A percentile compares a stretch with the other conserved stretches of the same genome.
Conservation (phyloP, 257 asterid species). For the Plantago major region DNA sequence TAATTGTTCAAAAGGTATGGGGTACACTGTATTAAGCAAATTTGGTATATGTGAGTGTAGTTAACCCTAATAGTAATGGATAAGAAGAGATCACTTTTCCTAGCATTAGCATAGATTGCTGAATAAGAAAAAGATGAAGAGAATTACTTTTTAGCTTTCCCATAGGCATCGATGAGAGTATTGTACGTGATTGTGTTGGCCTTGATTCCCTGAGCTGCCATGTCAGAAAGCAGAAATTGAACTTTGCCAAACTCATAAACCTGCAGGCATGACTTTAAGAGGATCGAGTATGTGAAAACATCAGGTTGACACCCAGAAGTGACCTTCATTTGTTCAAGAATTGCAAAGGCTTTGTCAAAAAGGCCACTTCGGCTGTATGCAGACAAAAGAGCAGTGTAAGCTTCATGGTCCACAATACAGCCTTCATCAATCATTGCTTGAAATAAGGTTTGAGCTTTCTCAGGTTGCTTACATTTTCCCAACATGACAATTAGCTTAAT, state of each 20-base stretch:
- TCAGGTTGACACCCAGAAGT: slow-evolving; percentile 62
- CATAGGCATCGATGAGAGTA: slow-evolving; percentile 89
- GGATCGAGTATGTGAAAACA: slow-evolving; percentile 76
- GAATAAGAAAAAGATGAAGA: too few relatives aligned
- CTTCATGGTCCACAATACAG: slow-evolving; percentile 66
- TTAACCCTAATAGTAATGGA: too few relatives aligned
- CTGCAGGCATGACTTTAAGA: slow-evolving; percentile 76
- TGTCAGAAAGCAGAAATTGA: slow-evolving; percentile 55
- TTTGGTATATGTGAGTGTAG: too few relatives aligned
- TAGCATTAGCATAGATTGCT: too few relatives aligned
- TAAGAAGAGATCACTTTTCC: too few relatives aligned
- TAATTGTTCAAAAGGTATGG: too few relatives aligned
- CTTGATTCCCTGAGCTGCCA: slow-evolving; percentile 59
- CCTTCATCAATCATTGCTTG: slow-evolving; percentile 88
- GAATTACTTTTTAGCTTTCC: slow-evolving; percentile 75
- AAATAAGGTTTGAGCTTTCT: slow-evolving; percentile 76
- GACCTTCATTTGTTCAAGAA: slow-evolving; percentile 79
- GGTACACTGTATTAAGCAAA: too few relatives aligned
- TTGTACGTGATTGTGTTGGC: slow-evolving; percentile 84
- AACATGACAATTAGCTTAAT: slow-evolving; percentile 91
- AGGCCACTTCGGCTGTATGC: slow-evolving; percentile 84
- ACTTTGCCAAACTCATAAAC: slow-evolving; percentile 55
- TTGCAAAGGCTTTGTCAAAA: slow-evolving; percentile 60
- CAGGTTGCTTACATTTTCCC: slow-evolving; percentile 98
- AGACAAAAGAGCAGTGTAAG: slow-evolving; percentile 91